Evolutionary conservation across 2,329 filamentous ascomycete species (phyloP), one percentile per base, ranked within the genome.

Genomic region (Trichophyton rubrum): DNA sequence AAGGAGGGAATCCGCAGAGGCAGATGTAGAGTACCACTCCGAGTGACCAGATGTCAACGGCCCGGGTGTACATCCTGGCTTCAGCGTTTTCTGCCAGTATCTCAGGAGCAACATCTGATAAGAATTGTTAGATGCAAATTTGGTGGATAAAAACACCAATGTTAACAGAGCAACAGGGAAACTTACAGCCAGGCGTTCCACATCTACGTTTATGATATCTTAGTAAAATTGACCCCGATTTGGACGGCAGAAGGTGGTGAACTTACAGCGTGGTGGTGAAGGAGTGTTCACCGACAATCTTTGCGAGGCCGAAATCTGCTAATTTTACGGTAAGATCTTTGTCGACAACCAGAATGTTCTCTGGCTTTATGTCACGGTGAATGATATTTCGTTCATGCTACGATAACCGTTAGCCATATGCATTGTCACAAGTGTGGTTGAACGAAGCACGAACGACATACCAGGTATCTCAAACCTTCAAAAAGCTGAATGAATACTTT

Each of bases 11-110:
- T 40, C 93, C 93, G 71, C 93, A 97, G 3, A 97, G 82, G 71
- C 90, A 96, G 67, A 97, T 97, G 75, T 97, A 99, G 24, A 99
- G 80, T 2, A 99, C 92, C 2, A 99, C 93, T n/a, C 93, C 93
- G 0, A 97, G 80, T 1, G 91, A 96, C 93, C 93, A 97, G 47
- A 97, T 81, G 71, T 99, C 93, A 8, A 99, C 93, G 2, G 91
- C 91, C 68, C 90, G 89, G 60, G 91, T 96, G 75, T 99, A 99
- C 70, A 88, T 88, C 65, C 93, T 85, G 63, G 90, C 83, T 11
- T 15, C 13, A 68, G 84, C 86, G 17, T 83, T 85, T 64, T 91
- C 88, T 68, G 90, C 87, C 3, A 99, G 79, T 61, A 99, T 96
- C 72, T 99, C 93, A 0, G 93, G 93, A 0, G 95, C 93, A 63